phyloP scores from a whole-genome alignment of 495 filamentous ascomycete genomes.

The Aspergillus diversus region DNA sequence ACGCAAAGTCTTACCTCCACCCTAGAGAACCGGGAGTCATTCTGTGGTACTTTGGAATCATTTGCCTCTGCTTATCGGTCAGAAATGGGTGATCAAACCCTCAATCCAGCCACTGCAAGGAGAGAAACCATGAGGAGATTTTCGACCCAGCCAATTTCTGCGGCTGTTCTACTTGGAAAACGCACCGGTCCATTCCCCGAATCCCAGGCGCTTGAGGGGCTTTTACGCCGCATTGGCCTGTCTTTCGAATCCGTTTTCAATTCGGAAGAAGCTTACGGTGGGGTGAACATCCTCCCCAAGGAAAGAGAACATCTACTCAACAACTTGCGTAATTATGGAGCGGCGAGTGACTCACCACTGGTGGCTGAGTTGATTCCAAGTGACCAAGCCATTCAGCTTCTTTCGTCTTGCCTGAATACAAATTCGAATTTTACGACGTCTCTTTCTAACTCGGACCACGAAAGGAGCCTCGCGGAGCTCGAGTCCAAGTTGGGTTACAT shows the following conservation, averaged over 20 bases:
- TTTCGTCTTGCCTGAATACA: slow-evolving; percentile 37
- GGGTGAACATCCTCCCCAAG: slow-evolving; percentile 30
- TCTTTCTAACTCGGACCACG: slow-evolving; percentile 31
- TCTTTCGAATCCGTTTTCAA: slow-evolving; percentile 37
- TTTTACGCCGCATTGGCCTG: slow-evolving; percentile 45
- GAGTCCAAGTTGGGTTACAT: slow-evolving; percentile 36
- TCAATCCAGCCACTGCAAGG: slow-evolving; percentile 30
- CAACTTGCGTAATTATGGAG: slow-evolving; percentile 28
- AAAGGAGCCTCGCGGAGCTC: slow-evolving; percentile 32
- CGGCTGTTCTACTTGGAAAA: slow-evolving; percentile 24
- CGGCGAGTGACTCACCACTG: slow-evolving; percentile 39
- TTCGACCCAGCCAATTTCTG: slow-evolving; percentile 28
- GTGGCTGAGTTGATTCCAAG: slow-evolving; percentile 30
- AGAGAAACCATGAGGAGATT: slow-evolving; percentile 39
- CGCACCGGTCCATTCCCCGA: slow-evolving; percentile 21
- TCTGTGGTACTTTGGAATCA: slow-evolving; percentile 39
- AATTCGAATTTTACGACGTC: slow-evolving; percentile 38
- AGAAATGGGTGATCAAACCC: slow-evolving; percentile 32
- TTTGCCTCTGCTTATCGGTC: slow-evolving; percentile 38
- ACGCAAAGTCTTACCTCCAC: slow-evolving; percentile 34
- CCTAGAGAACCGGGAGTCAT: slow-evolving; percentile 41
- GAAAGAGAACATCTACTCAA: slow-evolving; percentile 38
- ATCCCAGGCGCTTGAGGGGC: slow-evolving; percentile 36
- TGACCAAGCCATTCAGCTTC: slow-evolving; percentile 38
- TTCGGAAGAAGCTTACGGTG: slow-evolving; percentile 27